Base-by-base conservation (phyloP, 345 rosid species). In the Heritiera littoralis region DNA sequence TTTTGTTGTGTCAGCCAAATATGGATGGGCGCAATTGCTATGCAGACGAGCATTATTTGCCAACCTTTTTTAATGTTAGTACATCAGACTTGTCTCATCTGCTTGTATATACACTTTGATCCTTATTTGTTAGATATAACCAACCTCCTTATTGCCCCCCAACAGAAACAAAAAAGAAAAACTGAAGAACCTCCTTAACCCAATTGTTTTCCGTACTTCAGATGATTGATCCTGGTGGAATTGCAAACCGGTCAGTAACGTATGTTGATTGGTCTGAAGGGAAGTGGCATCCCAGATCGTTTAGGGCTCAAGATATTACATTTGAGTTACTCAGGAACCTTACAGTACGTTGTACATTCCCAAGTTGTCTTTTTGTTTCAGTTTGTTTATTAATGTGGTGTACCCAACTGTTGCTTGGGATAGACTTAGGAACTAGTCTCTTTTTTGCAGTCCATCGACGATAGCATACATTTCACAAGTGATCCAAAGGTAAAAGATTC, bases 201-300 rank as follows among this genome's bases (percentile, higher is more conserved):
- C 35, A 40, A 65, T n/a, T 49, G 20, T 41, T 58, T 55, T n/a
- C 9, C 77, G 1, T 71, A 52, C 10, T 79, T 48, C 83, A 92
- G 94, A 87, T 92, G 92, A 81, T 88, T 67, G 98, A 94, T 85
- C 94, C 94, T 7, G 68, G 52, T 6, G 93, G 97, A 52, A 89
- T 94, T 20, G 88, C 95, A 73, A 92, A 89, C 49, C 86, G 97
- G 93, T 92, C 96, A 0, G 89, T 91, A 32, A 92, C 97, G 35
- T 85, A 91, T 74, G 98, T 90, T 3, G 97, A 92, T 77, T 94
- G 98, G 97, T 94, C 97, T 0, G 92, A 94, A 61, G 90, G 92
- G 20, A 94, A 94, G 85, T 94, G 94, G 93, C 92, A 94, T 83
- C 97, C 98, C 13, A 91, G 84, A 84, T 43, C 88, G 30, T 89